Evolutionary conservation across 495 filamentous ascomycete genomes (phyloP).

Genomic region (Penicillium verhagenii): DNA sequence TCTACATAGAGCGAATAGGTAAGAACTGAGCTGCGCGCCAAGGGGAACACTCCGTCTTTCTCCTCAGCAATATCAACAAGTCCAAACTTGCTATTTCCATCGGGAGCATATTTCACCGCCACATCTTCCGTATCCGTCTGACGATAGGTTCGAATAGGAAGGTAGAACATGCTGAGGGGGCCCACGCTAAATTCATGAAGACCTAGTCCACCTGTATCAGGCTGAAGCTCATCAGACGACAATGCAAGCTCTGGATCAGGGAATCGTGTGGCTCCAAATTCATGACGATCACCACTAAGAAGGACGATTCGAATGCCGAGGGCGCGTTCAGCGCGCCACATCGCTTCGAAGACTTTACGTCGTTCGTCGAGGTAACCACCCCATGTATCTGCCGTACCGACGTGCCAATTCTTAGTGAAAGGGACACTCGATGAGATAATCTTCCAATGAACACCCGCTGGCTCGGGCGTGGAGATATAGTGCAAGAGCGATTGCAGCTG

Average conservation of each 20-base stretch:
- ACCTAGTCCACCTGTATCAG: constrained; percentile 43
- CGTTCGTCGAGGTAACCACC: constrained; percentile 83
- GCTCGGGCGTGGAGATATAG: constrained; percentile 69
- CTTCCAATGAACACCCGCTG: constrained; percentile 85
- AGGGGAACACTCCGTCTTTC: constrained; percentile 51
- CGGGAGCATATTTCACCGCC: constrained; percentile 78
- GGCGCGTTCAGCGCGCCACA: constrained; percentile 75
- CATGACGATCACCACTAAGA: constrained; percentile 86
- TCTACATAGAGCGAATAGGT: constrained; percentile 84
- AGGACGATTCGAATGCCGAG: constrained; percentile 77
- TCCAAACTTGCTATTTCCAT: constrained; percentile 89
- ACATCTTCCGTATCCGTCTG: constrained; percentile 79
- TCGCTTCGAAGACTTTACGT: constrained; percentile 74
- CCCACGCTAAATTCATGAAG: constrained; percentile 87
- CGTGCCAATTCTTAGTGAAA: constrained; percentile 95
- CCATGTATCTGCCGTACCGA: constrained; percentile 86
- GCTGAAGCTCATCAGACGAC: constrained; percentile 17
- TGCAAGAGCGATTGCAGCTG: constrained; percentile 78
- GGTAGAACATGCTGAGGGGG: constrained; percentile 88
- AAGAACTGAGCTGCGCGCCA: constrained; percentile 50
- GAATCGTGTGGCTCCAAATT: constrained; percentile 91
- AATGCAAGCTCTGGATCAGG: constrained; percentile 58
- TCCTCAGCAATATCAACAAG: constrained; percentile 76
- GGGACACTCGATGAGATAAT: constrained; percentile 83
- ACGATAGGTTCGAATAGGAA: constrained; percentile 78